Evolutionary conservation across 2,329 filamentous ascomycete species (phyloP).

Genomic region (Apiospora phragmitis): DNA sequence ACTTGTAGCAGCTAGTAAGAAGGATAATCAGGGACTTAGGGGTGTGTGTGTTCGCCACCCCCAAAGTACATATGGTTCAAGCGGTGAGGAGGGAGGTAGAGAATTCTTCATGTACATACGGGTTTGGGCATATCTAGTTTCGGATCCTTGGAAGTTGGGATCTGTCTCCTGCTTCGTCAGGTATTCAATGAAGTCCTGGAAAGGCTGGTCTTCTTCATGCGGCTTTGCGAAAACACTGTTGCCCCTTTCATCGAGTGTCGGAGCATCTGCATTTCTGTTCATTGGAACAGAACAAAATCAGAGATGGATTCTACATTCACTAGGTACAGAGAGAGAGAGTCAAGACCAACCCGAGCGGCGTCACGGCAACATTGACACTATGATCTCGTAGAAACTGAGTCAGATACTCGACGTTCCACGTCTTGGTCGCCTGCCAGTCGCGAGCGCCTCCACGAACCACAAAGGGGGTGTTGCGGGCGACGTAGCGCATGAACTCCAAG

Average conservation of each 20-base stretch:
- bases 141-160: conserved; percentile 32
- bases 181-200: conserved; percentile 61
- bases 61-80: neutral
- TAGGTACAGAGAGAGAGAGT: neutral
- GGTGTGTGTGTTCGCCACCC: neutral
- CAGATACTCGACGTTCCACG: conserved; percentile 66
- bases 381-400: conserved; percentile 52
- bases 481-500: conserved; percentile 78
- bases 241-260: conserved; percentile 38
- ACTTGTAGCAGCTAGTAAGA: neutral
- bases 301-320: conserved; percentile 23
- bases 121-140: conserved; percentile 74
- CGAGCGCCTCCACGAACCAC: conserved; percentile 64
- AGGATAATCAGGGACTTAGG: neutral
- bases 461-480: conserved; percentile 73
- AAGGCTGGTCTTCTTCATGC: conserved; percentile 64
- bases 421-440: conserved; percentile 61
- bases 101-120: conserved; percentile 46
- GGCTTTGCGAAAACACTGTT: conserved; percentile 68
- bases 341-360: conserved; percentile 62
- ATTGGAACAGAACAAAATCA: neutral
- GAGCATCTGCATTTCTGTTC: conserved; percentile 50
- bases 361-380: conserved; percentile 73
- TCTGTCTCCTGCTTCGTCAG: conserved; percentile 58
- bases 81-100: neutral